Percentiles rank a stretch among this genome's conserved stretches.
phyloP scores from a whole-genome alignment of 2,329 filamentous ascomycete genomes.

The Colletotrichum scovillei region DNA sequence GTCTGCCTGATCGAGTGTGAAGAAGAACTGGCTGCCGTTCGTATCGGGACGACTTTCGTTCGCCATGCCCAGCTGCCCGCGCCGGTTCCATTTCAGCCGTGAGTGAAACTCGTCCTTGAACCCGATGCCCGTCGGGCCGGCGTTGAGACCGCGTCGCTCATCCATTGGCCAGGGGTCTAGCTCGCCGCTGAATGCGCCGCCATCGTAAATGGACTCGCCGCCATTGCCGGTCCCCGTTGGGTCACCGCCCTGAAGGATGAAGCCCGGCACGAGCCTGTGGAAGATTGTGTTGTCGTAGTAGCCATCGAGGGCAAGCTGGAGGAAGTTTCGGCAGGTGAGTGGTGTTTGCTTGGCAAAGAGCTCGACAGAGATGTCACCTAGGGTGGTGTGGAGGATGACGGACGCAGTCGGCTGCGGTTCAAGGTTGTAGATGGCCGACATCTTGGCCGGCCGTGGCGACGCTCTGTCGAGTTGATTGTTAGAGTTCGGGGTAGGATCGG shows the following conservation, averaged over 20 bases:
- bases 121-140: conserved; percentile 67
- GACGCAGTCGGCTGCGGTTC: conserved; percentile 95
- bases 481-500: not conserved
- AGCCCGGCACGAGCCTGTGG: conserved; percentile 90
- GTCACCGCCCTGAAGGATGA: conserved; percentile 95
- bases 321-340: conserved; percentile 91
- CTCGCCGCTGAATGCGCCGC: conserved; percentile 78
- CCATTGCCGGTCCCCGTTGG: conserved; percentile 93
- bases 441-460: conserved; percentile 49
- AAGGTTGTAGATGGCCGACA: conserved; percentile 94
- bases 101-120: conserved; percentile 92
- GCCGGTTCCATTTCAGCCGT: conserved; percentile 89
- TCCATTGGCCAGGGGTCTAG: conserved; percentile 80
- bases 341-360: conserved; percentile 96
- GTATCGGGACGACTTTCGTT: conserved; percentile 82
- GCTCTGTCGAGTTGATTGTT: not conserved
- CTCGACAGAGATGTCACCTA: conserved; percentile 89
- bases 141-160: conserved; percentile 70
- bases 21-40: conserved; percentile 97
- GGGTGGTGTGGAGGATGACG: conserved; percentile 88
- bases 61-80: conserved; percentile 95
- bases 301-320: conserved; percentile 93
- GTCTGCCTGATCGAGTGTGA: conserved; percentile 86
- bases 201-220: conserved; percentile 91
- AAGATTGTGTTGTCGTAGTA: conserved; percentile 97